A percentile compares a stretch with the other conserved stretches of the same genome.
phyloP scores from a whole-genome alignment of 1,284 basidiomycete species.

The Tilletia walkeri region DNA sequence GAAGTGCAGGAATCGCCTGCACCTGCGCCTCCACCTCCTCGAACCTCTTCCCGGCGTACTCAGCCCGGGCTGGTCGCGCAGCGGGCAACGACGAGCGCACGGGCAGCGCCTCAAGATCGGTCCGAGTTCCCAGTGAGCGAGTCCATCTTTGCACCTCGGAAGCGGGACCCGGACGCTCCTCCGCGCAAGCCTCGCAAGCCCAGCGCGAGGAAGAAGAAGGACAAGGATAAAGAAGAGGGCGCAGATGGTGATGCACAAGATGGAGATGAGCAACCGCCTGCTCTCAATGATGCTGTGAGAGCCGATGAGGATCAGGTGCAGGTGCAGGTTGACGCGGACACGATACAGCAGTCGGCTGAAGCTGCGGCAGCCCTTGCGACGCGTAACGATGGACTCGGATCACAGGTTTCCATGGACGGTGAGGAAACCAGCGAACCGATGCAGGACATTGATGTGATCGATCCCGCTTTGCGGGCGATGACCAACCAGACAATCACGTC shows the following conservation, averaged over 20 bases:
- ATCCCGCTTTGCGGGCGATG: too few relatives aligned
- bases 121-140: neutral
- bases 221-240: neutral
- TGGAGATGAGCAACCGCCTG: neutral
- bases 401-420: too few relatives aligned
- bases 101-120: conserved; percentile 5
- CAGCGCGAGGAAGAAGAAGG: neutral
- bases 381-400: neutral
- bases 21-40: neutral
- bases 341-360: neutral
- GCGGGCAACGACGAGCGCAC: neutral
- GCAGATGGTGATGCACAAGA: neutral
- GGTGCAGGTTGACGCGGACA: neutral
- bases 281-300: neutral
- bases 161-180: conserved; percentile 8
- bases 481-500: neutral
- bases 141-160: conserved; percentile 2
- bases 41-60: neutral
- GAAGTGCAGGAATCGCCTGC: neutral
- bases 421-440: too few relatives aligned
- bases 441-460: too few relatives aligned
- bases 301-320: neutral
- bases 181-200: neutral
- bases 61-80: neutral
- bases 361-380: neutral